These are phyloP conservation scores for Geotrichum citri-aurantii DNA, from an alignment of 1,139 yeast genomes.

Conservation along the genomic window DNA sequence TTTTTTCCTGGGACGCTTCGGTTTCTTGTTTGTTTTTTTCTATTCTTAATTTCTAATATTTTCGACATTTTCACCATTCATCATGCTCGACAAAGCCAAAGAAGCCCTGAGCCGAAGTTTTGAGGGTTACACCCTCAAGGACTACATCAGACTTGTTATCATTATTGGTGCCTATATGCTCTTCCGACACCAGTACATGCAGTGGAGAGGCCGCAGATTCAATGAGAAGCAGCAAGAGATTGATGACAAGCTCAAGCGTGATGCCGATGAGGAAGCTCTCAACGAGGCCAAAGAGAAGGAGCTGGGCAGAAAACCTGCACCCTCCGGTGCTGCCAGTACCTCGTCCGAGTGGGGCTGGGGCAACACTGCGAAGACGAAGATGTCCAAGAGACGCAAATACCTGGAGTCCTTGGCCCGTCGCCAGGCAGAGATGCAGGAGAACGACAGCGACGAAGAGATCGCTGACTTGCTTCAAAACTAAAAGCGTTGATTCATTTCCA, in stretches of 20 bases:
- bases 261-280: slow-evolving; percentile 10
- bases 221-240: slow-evolving; percentile 8
- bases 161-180: slow-evolving; percentile 18
- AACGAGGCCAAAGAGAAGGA: slow-evolving; percentile 11
- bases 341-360: slow-evolving; percentile 18
- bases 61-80: background rate
- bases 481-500: background rate
- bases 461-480: slow-evolving; percentile 11
- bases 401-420: slow-evolving; percentile 14
- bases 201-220: slow-evolving; percentile 14
- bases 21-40: background rate
- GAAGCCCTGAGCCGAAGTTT: slow-evolving; percentile 10
- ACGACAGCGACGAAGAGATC: slow-evolving; percentile 19
- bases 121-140: slow-evolving; percentile 14
- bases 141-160: slow-evolving; percentile 18
- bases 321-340: background rate
- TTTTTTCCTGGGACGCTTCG: background rate
- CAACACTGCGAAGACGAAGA: slow-evolving; percentile 10
- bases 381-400: slow-evolving; percentile 16
- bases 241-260: slow-evolving; percentile 11
- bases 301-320: slow-evolving; percentile 2
- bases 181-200: slow-evolving; percentile 15
- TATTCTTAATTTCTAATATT: background rate
- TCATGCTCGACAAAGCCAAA: slow-evolving; percentile 10
- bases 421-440: slow-evolving; percentile 19